Evolutionary conservation across 352 stramenopile species (phyloP).

Genomic region (Phytophthora cryptogea): DNA sequence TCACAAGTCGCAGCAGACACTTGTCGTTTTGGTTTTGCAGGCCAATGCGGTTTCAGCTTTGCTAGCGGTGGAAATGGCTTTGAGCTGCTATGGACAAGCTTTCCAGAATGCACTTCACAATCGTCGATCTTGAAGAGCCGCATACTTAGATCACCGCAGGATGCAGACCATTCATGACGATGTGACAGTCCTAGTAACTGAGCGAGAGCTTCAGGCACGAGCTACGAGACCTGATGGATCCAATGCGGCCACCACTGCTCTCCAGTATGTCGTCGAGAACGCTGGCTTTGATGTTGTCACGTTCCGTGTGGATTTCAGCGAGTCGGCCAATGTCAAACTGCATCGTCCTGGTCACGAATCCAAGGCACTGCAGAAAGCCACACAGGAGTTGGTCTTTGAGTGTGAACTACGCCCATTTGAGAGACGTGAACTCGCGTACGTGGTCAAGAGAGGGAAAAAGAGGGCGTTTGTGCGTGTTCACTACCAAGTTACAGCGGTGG

Average conservation of each 20-base stretch:
- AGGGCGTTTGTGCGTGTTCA: slow-evolving; percentile 55
- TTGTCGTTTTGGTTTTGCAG: slow-evolving; percentile 11
- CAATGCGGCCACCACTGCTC: slow-evolving; percentile 9
- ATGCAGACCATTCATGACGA: slow-evolving; percentile 35
- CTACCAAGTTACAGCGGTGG: slow-evolving; percentile 27
- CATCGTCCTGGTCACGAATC: slow-evolving; percentile 12
- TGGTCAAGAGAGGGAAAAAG: slow-evolving; percentile 27
- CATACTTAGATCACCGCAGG: slow-evolving; percentile 4
- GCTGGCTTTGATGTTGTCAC: slow-evolving; percentile 37
- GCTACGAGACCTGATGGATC: not conserved
- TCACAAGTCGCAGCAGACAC: not conserved
- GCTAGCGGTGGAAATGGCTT: too few species aligned
- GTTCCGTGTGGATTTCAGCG: slow-evolving; percentile 51
- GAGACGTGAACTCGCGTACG: slow-evolving; percentile 33
- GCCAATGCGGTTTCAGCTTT: slow-evolving; percentile 3
- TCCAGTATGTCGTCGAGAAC: slow-evolving; percentile 57
- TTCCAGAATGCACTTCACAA: too few species aligned
- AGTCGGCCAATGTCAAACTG: slow-evolving; percentile 44
- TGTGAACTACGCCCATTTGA: slow-evolving; percentile 44
- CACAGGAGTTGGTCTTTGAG: slow-evolving; percentile 26
- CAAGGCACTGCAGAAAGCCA: slow-evolving; percentile 4
- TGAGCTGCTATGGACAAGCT: too few species aligned
- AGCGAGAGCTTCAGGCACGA: slow-evolving; percentile 21
- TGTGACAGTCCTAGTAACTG: slow-evolving; percentile 38
- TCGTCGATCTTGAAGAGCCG: slow-evolving; percentile 25